Evolutionary conservation across 768 basidiomycete species (phyloP).

Genomic region (Clavulina sp.): DNA sequence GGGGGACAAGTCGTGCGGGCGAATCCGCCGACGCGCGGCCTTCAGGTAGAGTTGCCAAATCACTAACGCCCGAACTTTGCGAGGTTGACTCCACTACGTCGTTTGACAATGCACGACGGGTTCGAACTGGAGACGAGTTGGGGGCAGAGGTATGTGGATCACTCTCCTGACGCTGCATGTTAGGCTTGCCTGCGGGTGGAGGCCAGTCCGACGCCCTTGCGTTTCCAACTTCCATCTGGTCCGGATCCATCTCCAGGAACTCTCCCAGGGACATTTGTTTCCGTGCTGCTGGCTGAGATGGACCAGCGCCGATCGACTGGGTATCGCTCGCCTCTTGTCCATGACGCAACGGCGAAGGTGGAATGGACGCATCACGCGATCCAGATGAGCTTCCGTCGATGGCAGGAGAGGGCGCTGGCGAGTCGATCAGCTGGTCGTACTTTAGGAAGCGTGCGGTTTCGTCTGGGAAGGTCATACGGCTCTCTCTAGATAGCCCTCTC

Average conservation of each 20-base stretch:
- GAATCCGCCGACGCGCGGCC: neutral
- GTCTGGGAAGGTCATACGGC: conserved; percentile 53
- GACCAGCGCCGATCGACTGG: neutral
- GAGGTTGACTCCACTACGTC: neutral
- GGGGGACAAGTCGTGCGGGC: neutral
- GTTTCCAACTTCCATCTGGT: neutral
- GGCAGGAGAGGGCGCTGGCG: conserved; percentile 38
- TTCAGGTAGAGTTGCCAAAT: neutral
- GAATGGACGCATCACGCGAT: neutral
- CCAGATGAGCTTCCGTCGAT: neutral
- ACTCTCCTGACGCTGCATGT: no score
- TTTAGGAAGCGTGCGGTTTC: conserved; percentile 60
- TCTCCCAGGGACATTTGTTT: neutral
- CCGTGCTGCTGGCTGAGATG: neutral
- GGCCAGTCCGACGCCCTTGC: no score
- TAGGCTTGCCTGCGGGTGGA: no score
- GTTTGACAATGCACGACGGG: no score
- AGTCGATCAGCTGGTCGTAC: conserved; percentile 39
- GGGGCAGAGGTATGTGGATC: no score
- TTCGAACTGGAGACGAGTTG: no score
- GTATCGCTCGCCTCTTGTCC: no score
- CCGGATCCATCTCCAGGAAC: neutral
- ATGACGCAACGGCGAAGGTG: no score
- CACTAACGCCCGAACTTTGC: neutral
- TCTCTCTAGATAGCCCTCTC: conserved; percentile 32